Base-by-base conservation (phyloP, 2,329 filamentous ascomycete genomes). In the Paracoccidioides brasiliensis region DNA sequence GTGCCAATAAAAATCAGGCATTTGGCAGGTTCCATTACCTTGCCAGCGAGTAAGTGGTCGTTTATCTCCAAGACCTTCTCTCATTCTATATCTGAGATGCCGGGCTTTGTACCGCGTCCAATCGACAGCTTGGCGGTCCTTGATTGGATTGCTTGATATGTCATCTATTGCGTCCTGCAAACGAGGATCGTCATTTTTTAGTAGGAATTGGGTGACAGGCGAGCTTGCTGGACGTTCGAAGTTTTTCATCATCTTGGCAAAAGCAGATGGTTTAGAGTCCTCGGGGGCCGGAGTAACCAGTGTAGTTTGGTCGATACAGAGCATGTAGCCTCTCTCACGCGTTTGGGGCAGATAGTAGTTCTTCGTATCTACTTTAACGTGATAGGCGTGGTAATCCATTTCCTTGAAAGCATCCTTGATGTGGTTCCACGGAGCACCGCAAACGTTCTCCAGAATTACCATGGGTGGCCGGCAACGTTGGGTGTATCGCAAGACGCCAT, bases 281-380 rank as follows among this genome's bases (percentile, higher is more conserved):
- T 55, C 56, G 37, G 61, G 45, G 30, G 65, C 51, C 2, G 59
- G 60, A 5, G 63, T 58, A 12, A 58, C 54, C 7, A 63, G 40
- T 53, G 65, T 61, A 4, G 56, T 41, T 40, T 60, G 69, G 55
- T 80, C 72, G n/a, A 84, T 64, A 12, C 77, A 80, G 35, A 85
- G 63, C 59, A 84, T 72, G 62, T 86, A 86, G 1, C 77, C 78
- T 38, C 83, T 74, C 43, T 72, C 68, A 1, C 83, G 74, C 0
- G 84, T 88, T 54, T 91, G 87, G 0, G 88, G 88, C 0, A 90
- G 69, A 57, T 88, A 87, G 61, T 78, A 89, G 3, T 85, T 69
- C 64, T 89, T 89, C 0, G 82, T 85, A 62, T 90, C 85, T 0
- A 86, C 70, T 4, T 69, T 71, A 0, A 74, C 60, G 50, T 73